These are phyloP conservation scores for Calycina marina DNA, from an alignment of 2,329 filamentous ascomycete genomes.

Conservation along the genomic window DNA sequence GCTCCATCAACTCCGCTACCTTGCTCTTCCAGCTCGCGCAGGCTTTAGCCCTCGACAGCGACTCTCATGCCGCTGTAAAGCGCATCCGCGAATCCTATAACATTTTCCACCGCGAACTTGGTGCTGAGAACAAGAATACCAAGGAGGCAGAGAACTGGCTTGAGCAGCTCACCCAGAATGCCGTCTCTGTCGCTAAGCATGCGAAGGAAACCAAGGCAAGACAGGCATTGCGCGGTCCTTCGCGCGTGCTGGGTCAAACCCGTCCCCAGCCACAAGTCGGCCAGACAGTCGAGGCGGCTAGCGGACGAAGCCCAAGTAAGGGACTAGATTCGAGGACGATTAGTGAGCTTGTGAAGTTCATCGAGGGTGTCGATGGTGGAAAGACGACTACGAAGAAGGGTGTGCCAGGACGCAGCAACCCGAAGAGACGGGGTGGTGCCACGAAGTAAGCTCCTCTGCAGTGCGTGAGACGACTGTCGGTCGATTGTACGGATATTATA, in stretches of 20 bases:
- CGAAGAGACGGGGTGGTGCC: slow-evolving; percentile 34
- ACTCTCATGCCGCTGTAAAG: slow-evolving; percentile 79
- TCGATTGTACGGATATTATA: background rate
- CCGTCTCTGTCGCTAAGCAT: slow-evolving; percentile 86
- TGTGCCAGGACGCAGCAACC: slow-evolving; percentile 36
- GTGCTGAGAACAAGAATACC: slow-evolving; percentile 86
- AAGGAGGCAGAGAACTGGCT: slow-evolving; percentile 97
- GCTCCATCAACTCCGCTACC: slow-evolving; percentile 85
- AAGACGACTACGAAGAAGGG: slow-evolving; percentile 36
- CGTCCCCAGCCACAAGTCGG: slow-evolving; percentile 49
- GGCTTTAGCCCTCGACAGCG: slow-evolving; percentile 85
- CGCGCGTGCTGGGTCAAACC: slow-evolving; percentile 38
- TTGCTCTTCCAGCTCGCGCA: slow-evolving; percentile 95
- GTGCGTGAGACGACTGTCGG: too few relatives aligned
- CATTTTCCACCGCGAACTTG: slow-evolving; percentile 81
- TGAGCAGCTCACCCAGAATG: slow-evolving; percentile 89
- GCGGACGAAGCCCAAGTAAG: slow-evolving; percentile 20
- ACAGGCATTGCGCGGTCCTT: slow-evolving; percentile 54
- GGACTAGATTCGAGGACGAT: slow-evolving; percentile 66
- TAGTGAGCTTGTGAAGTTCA: slow-evolving; percentile 86
- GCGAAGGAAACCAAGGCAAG: slow-evolving; percentile 73
- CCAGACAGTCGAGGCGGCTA: slow-evolving; percentile 34
- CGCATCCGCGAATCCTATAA: slow-evolving; percentile 95
- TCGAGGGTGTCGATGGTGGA: slow-evolving; percentile 57
- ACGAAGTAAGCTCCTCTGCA: too few relatives aligned